A percentile compares a stretch with the other conserved stretches of the same genome.
Conservation (phyloP, 2,329 filamentous ascomycete species). For the Exophiala aquamarina region DNA sequence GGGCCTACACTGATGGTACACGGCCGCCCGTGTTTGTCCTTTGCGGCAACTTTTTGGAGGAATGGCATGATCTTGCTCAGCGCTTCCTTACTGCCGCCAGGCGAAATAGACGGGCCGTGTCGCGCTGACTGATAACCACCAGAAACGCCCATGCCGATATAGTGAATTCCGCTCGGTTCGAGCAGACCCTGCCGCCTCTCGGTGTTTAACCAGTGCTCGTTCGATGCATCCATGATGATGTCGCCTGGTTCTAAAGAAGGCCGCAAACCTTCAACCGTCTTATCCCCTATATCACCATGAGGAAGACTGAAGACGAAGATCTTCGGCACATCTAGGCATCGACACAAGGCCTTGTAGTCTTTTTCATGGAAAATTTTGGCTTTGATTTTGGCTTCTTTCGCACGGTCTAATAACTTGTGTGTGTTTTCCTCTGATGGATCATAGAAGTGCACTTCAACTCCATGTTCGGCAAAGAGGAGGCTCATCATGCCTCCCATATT, state of each 20-base stretch:
- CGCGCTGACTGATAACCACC: slow-evolving; percentile 69
- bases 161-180: slow-evolving; percentile 58
- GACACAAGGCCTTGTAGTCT: slow-evolving; percentile 53
- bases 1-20: slow-evolving; percentile 63
- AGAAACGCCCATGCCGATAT: slow-evolving; percentile 67
- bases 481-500: slow-evolving; percentile 63
- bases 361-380: slow-evolving; percentile 34
- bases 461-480: slow-evolving; percentile 59
- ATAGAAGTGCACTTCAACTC: slow-evolving; percentile 54
- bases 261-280: slow-evolving; percentile 35
- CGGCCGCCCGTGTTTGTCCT: slow-evolving; percentile 57
- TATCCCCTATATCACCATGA: slow-evolving; percentile 44
- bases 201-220: slow-evolving; percentile 66
- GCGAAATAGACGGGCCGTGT: slow-evolving; percentile 66
- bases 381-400: slow-evolving; percentile 29
- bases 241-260: slow-evolving; percentile 57
- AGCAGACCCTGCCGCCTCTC: slow-evolving; percentile 62
- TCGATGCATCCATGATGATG: slow-evolving; percentile 68
- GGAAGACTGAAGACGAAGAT: slow-evolving; percentile 56
- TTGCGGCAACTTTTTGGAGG: slow-evolving; percentile 61
- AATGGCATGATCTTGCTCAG: slow-evolving; percentile 62
- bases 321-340: slow-evolving; percentile 47
- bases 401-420: slow-evolving; percentile 41
- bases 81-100: slow-evolving; percentile 59
- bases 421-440: slow-evolving; percentile 54